Evolutionary conservation across 106 monocot genomes (phyloP), one percentile per base, ranked within the genome.

Genomic region (Xerophyta viscosa): DNA sequence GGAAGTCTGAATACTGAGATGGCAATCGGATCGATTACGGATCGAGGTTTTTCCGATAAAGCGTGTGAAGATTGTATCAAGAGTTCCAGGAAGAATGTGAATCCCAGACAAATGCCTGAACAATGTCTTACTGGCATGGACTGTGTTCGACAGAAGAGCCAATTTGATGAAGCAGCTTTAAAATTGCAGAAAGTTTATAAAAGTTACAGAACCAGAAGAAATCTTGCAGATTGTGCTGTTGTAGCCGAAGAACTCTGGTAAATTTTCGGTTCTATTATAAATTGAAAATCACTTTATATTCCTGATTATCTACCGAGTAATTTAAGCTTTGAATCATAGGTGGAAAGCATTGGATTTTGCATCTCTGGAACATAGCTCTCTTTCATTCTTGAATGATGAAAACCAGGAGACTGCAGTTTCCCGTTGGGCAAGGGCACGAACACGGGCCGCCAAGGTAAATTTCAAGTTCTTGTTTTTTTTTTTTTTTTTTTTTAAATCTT

Each of bases 181-280:
- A 91, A 71, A 58, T 36, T 91, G 23, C 91, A 91, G 66, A 91
- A 91, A 44, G 81, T 91, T 24, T 91, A 91, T 64, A 91, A 85
- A 60, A 91, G 91, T 72, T 91, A 81, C 50, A 47, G 91, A 25
- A 91, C 81, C 18, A 20, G 91, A 60, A 81, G 91, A 66, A 85
- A 85, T 53, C 68, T 91, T 25, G 91, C 91, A 3, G 91, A 91
- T 72, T 91, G 91, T 12, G 91, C 91, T 1, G 91, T 91, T 28
- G 71, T 91, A 6, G 78, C 77, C n/a, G 91, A 91, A 59, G 81
- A 91, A 66, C 71, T 78, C 33, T 91, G 91, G 91, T 92, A 23
- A 46, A 1, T 56, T 46, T 15, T 52, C 20, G 20, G n/a, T n/a
- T n/a, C n/a, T n/a, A n/a, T n/a, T n/a, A n/a, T n/a, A n/a, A n/a